Conservation (phyloP, 1,284 basidiomycete species). For the Lignosus rhinocerotis region DNA sequence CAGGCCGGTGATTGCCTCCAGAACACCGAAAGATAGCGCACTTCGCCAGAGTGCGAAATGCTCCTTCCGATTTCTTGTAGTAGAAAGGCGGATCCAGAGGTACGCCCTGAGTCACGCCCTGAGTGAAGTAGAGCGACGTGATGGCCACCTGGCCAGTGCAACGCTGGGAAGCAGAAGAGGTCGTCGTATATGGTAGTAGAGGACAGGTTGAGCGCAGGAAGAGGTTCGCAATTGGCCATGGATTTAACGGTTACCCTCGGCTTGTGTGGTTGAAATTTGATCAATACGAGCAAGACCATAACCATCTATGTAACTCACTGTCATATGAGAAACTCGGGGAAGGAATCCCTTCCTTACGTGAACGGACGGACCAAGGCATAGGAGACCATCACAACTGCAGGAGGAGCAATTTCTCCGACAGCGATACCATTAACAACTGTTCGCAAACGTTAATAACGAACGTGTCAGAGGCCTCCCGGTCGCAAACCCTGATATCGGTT, state of each 20-base stretch:
- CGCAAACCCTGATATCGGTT: no score
- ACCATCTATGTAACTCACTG: not conserved
- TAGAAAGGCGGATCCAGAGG: not conserved
- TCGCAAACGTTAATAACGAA: not conserved
- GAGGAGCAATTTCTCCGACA: not conserved
- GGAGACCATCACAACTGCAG: not conserved
- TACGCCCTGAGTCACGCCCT: conserved; percentile 5
- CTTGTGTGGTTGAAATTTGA: not conserved
- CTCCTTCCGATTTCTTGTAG: not conserved
- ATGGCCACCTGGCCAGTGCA: not conserved
- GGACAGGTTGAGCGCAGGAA: no score
- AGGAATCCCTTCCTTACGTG: not conserved
- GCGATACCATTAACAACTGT: not conserved
- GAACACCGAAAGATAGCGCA: conserved; percentile 7
- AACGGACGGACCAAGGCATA: not conserved
- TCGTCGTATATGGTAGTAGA: not conserved
- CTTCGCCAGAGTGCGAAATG: conserved; percentile 9
- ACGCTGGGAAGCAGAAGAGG: not conserved
- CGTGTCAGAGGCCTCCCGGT: not conserved
- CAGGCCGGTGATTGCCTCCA: conserved; percentile 3
- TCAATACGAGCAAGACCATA: not conserved
- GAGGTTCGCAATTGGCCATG: not conserved
- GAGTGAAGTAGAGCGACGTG: not conserved
- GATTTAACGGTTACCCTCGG: not conserved
- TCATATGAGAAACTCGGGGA: not conserved